Evolutionary conservation across 2,329 filamentous ascomycete species (phyloP).

Genomic region (Sphaerulina vaccinii): DNA sequence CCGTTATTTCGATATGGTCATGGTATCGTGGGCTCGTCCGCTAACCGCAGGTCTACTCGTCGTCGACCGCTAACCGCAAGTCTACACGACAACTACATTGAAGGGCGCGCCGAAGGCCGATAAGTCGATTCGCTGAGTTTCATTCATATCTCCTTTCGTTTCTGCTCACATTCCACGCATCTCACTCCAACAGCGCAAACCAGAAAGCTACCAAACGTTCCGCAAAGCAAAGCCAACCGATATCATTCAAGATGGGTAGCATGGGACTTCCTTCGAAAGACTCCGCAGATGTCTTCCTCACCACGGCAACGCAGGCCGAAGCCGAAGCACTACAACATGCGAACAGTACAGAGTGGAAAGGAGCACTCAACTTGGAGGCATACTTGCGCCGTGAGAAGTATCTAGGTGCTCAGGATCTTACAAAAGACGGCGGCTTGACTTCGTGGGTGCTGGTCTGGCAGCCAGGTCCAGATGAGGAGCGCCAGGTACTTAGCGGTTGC

Average conservation of each 20-base stretch:
- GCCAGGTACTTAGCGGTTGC: constrained; percentile 55
- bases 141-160: not conserved
- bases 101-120: constrained; percentile 6
- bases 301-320: constrained; percentile 56
- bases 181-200: not conserved
- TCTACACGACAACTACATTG: not conserved
- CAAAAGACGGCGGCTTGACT: constrained; percentile 55
- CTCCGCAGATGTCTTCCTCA: constrained; percentile 54
- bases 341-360: constrained; percentile 60
- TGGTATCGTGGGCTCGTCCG: constrained; percentile 1
- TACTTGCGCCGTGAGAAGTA: constrained; percentile 59
- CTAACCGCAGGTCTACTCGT: constrained; percentile 11
- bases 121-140: not conserved
- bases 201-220: not conserved
- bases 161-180: not conserved
- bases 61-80: constrained; percentile 7
- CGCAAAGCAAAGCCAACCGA: not conserved
- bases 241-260: constrained; percentile 19
- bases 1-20: not conserved
- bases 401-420: constrained; percentile 53
- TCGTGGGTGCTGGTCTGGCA: constrained; percentile 60
- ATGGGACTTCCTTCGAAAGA: constrained; percentile 47
- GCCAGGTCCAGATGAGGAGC: constrained; percentile 31
- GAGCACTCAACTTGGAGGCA: constrained; percentile 52
- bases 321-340: constrained; percentile 51